Percentiles rank a stretch among this genome's conserved stretches.
Evolutionary conservation across 73 alveolate species (phyloP).

Genomic region (Tetrahymena elliotti): DNA sequence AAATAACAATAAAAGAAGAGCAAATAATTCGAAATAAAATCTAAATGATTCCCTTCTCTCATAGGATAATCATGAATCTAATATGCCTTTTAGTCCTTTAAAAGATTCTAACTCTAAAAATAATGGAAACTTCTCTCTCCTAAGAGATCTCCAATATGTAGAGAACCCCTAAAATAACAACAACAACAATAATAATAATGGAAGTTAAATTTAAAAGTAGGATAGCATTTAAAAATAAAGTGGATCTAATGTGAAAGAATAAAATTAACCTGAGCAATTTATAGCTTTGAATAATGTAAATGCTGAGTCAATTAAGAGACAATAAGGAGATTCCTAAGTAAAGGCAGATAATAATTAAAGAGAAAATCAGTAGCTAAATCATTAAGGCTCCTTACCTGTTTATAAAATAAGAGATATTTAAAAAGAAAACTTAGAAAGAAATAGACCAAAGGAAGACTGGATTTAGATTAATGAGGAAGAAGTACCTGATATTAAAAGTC

Average conservation of each 20-base stretch:
- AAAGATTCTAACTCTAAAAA: background rate
- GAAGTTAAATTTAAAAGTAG: background rate
- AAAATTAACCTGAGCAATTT: background rate
- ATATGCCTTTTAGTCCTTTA: background rate
- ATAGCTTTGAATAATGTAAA: background rate
- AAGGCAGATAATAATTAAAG: background rate
- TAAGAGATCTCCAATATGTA: background rate
- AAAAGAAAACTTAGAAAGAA: background rate
- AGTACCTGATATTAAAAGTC: background rate
- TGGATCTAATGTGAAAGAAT: background rate
- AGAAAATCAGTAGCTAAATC: background rate
- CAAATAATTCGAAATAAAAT: background rate
- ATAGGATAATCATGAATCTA: background rate
- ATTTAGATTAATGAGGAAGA: background rate
- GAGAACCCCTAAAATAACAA: background rate
- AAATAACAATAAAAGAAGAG: background rate
- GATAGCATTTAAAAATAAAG: background rate
- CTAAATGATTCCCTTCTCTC: background rate
- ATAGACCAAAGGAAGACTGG: background rate
- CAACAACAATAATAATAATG: no score
- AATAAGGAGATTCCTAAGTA: background rate
- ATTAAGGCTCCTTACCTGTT: background rate
- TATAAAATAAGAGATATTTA: background rate
- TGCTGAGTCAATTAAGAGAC: background rate
- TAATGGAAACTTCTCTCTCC: background rate